Percentiles rank a stretch among this genome's conserved stretches.
Evolutionary conservation across 2,329 filamentous ascomycete species (phyloP).

Genomic region (Dactylellina parvicollis): DNA sequence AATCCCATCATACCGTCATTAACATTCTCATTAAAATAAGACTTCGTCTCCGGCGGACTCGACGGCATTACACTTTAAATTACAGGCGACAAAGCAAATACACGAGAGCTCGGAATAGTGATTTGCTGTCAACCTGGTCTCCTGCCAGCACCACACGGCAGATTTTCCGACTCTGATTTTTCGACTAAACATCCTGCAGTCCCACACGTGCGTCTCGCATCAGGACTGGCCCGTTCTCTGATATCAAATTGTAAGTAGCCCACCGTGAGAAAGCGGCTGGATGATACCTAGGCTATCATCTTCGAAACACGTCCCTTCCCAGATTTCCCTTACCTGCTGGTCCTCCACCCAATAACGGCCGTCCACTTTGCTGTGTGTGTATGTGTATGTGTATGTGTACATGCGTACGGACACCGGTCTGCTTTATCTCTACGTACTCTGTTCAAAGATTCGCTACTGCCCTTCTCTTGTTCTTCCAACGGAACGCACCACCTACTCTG

Average conservation of each 20-base stretch:
- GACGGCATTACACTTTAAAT: not conserved
- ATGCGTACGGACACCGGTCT: not conserved
- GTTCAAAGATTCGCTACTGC: not conserved
- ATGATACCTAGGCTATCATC: not conserved
- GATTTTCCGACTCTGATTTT: slow-evolving; percentile 46
- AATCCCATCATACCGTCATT: too few relatives aligned
- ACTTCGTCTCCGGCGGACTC: not conserved
- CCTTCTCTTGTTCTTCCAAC: not conserved
- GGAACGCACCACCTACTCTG: not conserved
- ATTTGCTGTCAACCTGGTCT: slow-evolving; percentile 52
- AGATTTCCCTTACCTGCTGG: slow-evolving; percentile 14
- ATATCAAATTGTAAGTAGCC: slow-evolving; percentile 19
- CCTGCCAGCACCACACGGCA: slow-evolving; percentile 52
- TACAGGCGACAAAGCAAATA: slow-evolving; percentile 25
- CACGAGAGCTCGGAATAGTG: slow-evolving; percentile 40
- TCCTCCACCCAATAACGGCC: slow-evolving; percentile 19
- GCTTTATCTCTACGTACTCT: not conserved
- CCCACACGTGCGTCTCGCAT: slow-evolving; percentile 52
- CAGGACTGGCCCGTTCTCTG: slow-evolving; percentile 15
- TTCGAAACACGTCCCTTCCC: slow-evolving; percentile 23
- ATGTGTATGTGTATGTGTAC: slow-evolving; percentile 6
- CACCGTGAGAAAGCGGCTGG: slow-evolving; percentile 24
- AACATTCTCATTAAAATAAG: too few relatives aligned
- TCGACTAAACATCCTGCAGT: slow-evolving; percentile 51
- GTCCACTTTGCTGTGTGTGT: slow-evolving; percentile 26